phyloP scores from a whole-genome alignment of 306 rosid species.

The Rosa chinensis region DNA sequence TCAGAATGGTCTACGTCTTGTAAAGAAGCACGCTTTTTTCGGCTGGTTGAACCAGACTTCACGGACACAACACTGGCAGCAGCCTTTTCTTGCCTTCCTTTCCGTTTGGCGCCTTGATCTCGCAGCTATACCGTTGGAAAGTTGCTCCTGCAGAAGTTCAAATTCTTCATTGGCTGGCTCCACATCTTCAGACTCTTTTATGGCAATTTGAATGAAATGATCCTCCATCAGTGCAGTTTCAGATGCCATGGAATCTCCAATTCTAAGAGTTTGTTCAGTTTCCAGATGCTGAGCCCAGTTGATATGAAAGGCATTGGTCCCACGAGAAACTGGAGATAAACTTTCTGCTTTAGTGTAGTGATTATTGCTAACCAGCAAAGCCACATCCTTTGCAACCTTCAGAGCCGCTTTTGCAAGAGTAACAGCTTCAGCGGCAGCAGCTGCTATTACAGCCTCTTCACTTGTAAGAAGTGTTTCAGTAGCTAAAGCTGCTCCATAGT shows the following conservation, averaged over 20 bases:
- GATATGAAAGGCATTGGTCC: conserved; percentile 45
- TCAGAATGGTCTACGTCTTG: conserved; percentile 84
- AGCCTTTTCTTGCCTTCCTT: conserved; percentile 78
- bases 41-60: conserved; percentile 58
- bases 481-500: conserved; percentile 57
- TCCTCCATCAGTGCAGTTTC: conserved; percentile 41
- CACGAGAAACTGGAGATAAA: conserved; percentile 31
- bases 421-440: conserved; percentile 91
- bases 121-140: conserved; percentile 53
- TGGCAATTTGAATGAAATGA: conserved; percentile 20
- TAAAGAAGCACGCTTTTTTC: conserved; percentile 61
- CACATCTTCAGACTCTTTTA: conserved; percentile 48
- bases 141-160: conserved; percentile 49
- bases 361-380: conserved; percentile 45
- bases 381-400: conserved; percentile 82
- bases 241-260: conserved; percentile 38
- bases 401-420: conserved; percentile 90
- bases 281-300: conserved; percentile 60
- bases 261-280: conserved; percentile 38
- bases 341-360: conserved; percentile 32
- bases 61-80: conserved; percentile 59
- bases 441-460: conserved; percentile 84
- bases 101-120: conserved; percentile 83
- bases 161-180: conserved; percentile 65
- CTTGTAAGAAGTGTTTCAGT: conserved; percentile 67